Conservation (phyloP, 2,329 filamentous ascomycete genomes). For the Paecilomyces formosus region DNA sequence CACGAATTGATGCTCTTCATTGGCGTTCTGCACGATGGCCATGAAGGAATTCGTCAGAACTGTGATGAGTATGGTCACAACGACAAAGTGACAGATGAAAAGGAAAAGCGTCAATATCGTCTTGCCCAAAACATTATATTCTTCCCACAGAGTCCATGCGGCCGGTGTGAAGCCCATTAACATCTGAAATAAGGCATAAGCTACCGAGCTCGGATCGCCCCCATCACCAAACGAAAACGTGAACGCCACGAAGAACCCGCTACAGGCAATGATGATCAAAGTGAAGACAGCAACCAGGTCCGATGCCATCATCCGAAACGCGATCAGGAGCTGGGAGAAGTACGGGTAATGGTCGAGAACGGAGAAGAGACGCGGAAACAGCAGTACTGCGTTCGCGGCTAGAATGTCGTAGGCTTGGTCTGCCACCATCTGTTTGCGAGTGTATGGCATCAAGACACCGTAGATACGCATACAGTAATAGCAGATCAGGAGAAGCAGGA, state of each 20-base stretch:
- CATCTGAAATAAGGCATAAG: conserved; percentile 87
- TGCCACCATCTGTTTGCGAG: conserved; percentile 61
- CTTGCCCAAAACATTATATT: conserved; percentile 72
- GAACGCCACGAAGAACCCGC: conserved; percentile 93
- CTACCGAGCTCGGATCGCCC: conserved; percentile 65
- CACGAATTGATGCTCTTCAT: conserved; percentile 84
- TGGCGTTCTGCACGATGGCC: conserved; percentile 86
- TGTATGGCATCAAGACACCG: conserved; percentile 73
- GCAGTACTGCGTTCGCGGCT: conserved; percentile 78
- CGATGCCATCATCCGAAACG: conserved; percentile 87
- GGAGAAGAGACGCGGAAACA: conserved; percentile 86
- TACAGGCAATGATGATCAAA: conserved; percentile 79
- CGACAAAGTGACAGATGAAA: conserved; percentile 90
- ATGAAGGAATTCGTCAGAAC: conserved; percentile 97
- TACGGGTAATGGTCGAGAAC: conserved; percentile 92
- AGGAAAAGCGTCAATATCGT: conserved; percentile 72
- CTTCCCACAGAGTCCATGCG: conserved; percentile 83
- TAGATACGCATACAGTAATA: conserved; percentile 89
- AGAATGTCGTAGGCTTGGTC: conserved; percentile 90
- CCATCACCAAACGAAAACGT: conserved; percentile 69
- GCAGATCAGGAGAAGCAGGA: conserved; percentile 72
- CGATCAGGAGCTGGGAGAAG: conserved; percentile 89
- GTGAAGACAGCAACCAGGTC: conserved; percentile 80
- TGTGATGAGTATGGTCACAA: conserved; percentile 89
- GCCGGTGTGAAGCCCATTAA: conserved; percentile 94